These are phyloP conservation scores for Solanum piurae DNA, from an alignment of 257 asterid genomes.

Conservation along the genomic window DNA sequence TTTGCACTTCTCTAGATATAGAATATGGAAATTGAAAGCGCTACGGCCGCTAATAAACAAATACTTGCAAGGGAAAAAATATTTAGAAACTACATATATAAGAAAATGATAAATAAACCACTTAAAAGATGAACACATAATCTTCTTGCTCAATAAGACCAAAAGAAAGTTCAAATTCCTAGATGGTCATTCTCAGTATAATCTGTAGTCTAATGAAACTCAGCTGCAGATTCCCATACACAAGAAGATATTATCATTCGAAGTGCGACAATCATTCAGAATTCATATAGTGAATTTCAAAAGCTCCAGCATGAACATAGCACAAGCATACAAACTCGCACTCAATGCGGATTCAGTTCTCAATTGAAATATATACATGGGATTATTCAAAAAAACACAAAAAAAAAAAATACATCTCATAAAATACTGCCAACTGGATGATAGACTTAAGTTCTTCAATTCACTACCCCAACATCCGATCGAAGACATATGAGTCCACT, in stretches of 20 bases:
- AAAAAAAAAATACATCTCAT: background rate
- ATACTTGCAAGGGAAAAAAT: background rate
- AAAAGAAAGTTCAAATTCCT: background rate
- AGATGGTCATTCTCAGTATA: background rate
- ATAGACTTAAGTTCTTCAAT: background rate
- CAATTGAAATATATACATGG: background rate
- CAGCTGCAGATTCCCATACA: background rate
- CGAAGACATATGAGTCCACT: constrained; percentile 14
- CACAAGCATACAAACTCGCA: background rate
- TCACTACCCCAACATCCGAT: constrained; percentile 14
- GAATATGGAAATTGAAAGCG: background rate
- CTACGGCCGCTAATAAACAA: background rate
- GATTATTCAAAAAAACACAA: background rate
- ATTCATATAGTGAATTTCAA: background rate
- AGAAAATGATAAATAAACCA: background rate
- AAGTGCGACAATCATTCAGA: background rate
- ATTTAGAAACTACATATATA: background rate
- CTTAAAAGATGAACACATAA: background rate
- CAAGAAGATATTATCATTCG: background rate
- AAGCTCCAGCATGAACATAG: background rate
- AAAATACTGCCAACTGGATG: background rate
- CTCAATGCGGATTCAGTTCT: background rate
- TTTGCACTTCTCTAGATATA: background rate
- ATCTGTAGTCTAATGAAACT: background rate
- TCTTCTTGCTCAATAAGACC: background rate